Conservation (phyloP, 192 early-diverging fungal genomes). For the Entophlyctis luteolus region DNA sequence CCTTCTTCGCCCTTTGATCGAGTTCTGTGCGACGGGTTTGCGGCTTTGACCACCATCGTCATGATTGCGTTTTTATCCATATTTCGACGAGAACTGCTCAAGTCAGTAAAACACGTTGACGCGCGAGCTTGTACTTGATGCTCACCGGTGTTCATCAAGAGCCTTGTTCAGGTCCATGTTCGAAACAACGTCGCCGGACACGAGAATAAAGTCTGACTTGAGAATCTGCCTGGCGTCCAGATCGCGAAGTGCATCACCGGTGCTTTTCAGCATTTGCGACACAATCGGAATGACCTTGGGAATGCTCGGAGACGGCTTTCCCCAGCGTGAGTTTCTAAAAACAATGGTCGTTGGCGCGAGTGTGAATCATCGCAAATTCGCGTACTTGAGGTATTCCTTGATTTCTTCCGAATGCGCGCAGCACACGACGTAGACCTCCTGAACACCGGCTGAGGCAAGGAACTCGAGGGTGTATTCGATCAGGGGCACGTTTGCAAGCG, state of each 20-base stretch:
- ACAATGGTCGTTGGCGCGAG: background rate
- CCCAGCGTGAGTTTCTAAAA: conserved; percentile 67
- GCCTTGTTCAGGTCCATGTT: conserved; percentile 78
- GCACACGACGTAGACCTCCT: conserved; percentile 83
- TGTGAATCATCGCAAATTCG: background rate
- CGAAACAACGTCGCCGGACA: conserved; percentile 83
- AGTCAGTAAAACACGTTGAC: too few relatives aligned
- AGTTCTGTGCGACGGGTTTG: conserved; percentile 51
- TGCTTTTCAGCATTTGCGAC: conserved; percentile 66
- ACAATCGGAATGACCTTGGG: conserved; percentile 69
- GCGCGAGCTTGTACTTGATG: too few relatives aligned
- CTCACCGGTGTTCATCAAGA: conserved; percentile 71
- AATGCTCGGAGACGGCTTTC: conserved; percentile 48
- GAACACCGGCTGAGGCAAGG: conserved; percentile 78
- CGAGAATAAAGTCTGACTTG: conserved; percentile 85
- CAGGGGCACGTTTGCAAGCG: conserved; percentile 91
- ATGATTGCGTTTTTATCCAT: conserved; percentile 84
- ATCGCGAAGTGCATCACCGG: conserved; percentile 81
- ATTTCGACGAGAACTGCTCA: conserved; percentile 54
- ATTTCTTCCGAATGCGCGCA: conserved; percentile 79
- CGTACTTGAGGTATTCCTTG: conserved; percentile 76
- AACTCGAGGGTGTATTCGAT: conserved; percentile 96
- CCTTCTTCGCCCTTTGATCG: conserved; percentile 64
- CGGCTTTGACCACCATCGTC: conserved; percentile 86
- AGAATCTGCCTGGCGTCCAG: conserved; percentile 77